Evolutionary conservation across 2,329 filamentous ascomycete genomes (phyloP).

Genomic region (Seiridium cupressi): DNA sequence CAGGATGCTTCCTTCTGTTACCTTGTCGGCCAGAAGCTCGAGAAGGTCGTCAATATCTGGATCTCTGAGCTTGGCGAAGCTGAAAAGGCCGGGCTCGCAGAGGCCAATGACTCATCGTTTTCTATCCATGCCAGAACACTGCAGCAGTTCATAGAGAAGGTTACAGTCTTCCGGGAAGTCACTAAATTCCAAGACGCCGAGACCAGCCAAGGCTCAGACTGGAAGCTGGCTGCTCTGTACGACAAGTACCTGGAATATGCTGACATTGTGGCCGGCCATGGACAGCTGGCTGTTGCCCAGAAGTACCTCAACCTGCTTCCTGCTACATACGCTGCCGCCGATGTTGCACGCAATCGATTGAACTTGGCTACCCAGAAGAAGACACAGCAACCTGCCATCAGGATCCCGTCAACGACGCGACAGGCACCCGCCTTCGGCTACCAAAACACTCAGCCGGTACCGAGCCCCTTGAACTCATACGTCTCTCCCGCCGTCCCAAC

Average conservation of each 20-base stretch:
- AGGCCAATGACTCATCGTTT: constrained; percentile 76
- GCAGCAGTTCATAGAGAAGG: constrained; percentile 96
- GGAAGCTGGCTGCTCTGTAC: constrained; percentile 87
- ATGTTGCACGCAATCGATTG: constrained; percentile 82
- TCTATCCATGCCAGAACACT: constrained; percentile 86
- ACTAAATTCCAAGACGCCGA: constrained; percentile 87
- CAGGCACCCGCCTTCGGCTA: constrained; percentile 42
- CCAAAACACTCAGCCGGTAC: constrained; percentile 39
- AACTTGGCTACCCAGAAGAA: constrained; percentile 73
- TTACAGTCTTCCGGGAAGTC: constrained; percentile 92
- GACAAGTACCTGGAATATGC: constrained; percentile 97
- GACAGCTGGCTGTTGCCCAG: constrained; percentile 81
- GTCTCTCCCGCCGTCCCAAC: constrained; percentile 18
- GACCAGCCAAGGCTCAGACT: constrained; percentile 67
- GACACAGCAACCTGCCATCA: constrained; percentile 27
- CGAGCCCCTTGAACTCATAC: constrained; percentile 33
- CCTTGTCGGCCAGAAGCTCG: constrained; percentile 89
- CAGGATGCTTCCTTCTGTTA: constrained; percentile 98
- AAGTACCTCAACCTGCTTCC: constrained; percentile 90
- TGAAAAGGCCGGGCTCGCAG: constrained; percentile 71
- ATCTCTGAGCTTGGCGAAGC: constrained; percentile 82
- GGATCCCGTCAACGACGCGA: constrained; percentile 39
- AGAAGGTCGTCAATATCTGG: constrained; percentile 97
- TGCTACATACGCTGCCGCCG: constrained; percentile 77
- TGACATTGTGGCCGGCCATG: constrained; percentile 88